Base-by-base conservation (phyloP, 805 yeast species). In the Lipomyces spencermartinsiae region DNA sequence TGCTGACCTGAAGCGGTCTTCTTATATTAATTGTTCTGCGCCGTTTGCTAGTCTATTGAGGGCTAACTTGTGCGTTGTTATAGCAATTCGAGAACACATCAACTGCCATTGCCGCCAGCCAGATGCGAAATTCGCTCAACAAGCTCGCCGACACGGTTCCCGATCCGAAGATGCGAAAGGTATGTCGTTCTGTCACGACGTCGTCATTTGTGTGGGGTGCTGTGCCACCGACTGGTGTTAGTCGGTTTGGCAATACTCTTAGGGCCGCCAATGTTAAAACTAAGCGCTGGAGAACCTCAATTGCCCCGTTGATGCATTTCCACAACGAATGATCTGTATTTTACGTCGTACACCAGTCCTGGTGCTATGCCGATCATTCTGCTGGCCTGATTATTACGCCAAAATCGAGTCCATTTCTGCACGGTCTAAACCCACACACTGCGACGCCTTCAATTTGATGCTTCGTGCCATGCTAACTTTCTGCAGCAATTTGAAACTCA, bases 71-170 rank as follows among this genome's bases (percentile, higher is more conserved):
- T 79, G 88, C 86, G 97, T 97, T 64, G 37, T 46, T 54, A 25
- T 37, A 66, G 69, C 66, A 59, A 29, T 94, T 95, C 76, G 99
- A 94, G 80, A 91, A 91, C 82, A 91, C 96, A 72, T 92, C 97
- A 59, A 92, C 97, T 65, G 91, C 91, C 71, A 95, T 93, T 70
- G 97, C 98, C 35, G 98, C 98, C 5, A 90, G 97, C 71, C 98
- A 92, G 81, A 95, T 94, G 98, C 89, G 98, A 78, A 94, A 95
- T 79, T 94, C 97, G 1, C 86, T 95, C 80, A 94, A 94, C 85
- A 87, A 86, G 79, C 83, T 94, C 78, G 89, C 93, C 61, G 98
- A 94, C 80, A 84, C 93, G n/a, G 90, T 91, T 64, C 79, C 81
- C 25, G 90, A 80, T 68, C 76, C 77, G 64, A 74, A 69, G 65